A percentile compares a stretch with the other conserved stretches of the same genome.
These are phyloP conservation scores for Middelhovenomyces tepae DNA, from an alignment of 805 yeast species.

Conservation along the genomic window DNA sequence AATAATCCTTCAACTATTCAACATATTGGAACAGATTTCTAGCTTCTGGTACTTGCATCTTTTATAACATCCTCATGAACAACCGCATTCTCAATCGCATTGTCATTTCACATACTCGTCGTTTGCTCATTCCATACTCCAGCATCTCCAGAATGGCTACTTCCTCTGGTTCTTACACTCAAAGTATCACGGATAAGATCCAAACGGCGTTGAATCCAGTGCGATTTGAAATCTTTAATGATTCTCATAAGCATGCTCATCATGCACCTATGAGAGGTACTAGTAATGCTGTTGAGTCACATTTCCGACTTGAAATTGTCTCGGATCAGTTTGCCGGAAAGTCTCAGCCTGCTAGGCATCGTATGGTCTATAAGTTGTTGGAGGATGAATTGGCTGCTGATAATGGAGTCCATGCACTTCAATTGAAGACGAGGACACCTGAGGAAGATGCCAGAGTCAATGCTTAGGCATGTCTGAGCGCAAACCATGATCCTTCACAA, in stretches of 20 bases:
- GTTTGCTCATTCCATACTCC: too few relatives aligned
- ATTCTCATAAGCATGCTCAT: conserved; percentile 80
- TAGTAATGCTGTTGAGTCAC: conserved; percentile 65
- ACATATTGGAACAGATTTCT: too few relatives aligned
- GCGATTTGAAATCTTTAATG: conserved; percentile 52
- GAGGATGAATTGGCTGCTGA: conserved; percentile 57
- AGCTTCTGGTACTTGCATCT: too few relatives aligned
- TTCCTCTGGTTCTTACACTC: conserved; percentile 24
- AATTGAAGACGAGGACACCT: conserved; percentile 68
- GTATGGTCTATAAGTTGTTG: conserved; percentile 59
- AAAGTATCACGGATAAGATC: conserved; percentile 38
- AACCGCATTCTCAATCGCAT: too few relatives aligned
- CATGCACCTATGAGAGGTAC: conserved; percentile 78
- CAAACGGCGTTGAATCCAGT: conserved; percentile 35
- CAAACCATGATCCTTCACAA: not conserved
- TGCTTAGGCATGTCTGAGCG: not conserved
- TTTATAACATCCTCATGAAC: too few relatives aligned
- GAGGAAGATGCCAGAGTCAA: conserved; percentile 12
- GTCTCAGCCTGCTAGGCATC: conserved; percentile 64
- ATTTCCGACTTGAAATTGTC: conserved; percentile 66
- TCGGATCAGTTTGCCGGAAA: conserved; percentile 60
- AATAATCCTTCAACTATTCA: too few relatives aligned
- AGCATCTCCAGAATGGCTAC: conserved; percentile 3
- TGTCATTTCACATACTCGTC: too few relatives aligned
- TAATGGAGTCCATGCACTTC: conserved; percentile 81